These are phyloP conservation scores for Lentinus tigrinus DNA, from an alignment of 768 basidiomycete species.

Conservation along the genomic window DNA sequence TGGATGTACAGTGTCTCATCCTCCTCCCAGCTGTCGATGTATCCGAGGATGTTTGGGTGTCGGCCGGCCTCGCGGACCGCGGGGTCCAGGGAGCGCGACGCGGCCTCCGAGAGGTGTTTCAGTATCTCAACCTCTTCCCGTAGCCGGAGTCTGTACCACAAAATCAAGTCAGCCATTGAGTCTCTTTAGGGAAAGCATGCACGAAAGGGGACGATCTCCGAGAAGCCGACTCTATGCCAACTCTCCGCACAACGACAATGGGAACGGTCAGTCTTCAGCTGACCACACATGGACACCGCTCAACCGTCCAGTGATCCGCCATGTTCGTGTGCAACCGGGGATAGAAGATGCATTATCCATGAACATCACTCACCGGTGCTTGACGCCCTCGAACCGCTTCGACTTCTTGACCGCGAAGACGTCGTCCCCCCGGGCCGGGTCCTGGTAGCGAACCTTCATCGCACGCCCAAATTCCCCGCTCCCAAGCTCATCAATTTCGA, in stretches of 20 bases:
- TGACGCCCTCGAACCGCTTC: conserved; percentile 85
- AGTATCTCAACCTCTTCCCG: conserved; percentile 94
- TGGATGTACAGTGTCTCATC: conserved; percentile 84
- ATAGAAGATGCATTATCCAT: neutral
- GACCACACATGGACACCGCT: neutral
- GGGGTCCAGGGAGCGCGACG: conserved; percentile 26
- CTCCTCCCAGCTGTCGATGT: conserved; percentile 96
- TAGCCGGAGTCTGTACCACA: conserved; percentile 64
- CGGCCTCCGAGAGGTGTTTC: conserved; percentile 61
- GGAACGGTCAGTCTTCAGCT: neutral
- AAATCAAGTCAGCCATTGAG: neutral
- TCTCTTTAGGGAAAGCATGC: neutral
- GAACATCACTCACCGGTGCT: conserved; percentile 70
- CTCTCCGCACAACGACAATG: neutral
- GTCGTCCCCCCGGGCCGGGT: conserved; percentile 23
- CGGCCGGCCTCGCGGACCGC: conserved; percentile 24
- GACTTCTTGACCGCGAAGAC: conserved; percentile 93
- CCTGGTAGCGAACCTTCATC: conserved; percentile 75
- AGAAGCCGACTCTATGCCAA: neutral
- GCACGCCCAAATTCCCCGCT: conserved; percentile 94
- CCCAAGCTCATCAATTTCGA: conserved; percentile 78
- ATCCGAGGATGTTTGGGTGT: conserved; percentile 83
- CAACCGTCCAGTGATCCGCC: neutral
- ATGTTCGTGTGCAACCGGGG: neutral
- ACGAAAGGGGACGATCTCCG: neutral